Percentiles rank a stretch among this genome's conserved stretches.
Conservation (phyloP, 2,329 filamentous ascomycete species). For the Microascus cirrosus region DNA sequence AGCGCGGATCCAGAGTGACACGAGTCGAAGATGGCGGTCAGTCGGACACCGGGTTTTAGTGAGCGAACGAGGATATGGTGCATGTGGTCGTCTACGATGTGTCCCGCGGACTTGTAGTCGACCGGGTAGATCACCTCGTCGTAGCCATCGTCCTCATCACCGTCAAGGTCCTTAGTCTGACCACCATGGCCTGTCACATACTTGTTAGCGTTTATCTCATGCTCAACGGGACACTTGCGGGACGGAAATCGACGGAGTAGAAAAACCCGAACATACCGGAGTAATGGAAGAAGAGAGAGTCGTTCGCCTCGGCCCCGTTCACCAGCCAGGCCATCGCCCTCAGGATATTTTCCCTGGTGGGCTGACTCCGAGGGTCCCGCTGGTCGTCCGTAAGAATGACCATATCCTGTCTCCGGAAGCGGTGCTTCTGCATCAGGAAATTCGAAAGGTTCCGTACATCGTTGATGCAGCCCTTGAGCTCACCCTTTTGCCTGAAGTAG, state of each 20-base stretch:
- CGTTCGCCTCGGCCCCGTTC: conserved; percentile 43
- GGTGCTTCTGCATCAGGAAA: conserved; percentile 41
- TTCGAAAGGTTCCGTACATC: conserved; percentile 49
- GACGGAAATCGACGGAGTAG: background rate
- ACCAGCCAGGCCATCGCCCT: conserved; percentile 49
- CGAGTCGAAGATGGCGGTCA: conserved; percentile 42
- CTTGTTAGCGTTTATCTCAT: background rate
- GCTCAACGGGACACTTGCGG: background rate
- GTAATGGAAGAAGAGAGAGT: conserved; percentile 50
- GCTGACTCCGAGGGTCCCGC: conserved; percentile 44
- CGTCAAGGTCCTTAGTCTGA: conserved; percentile 42
- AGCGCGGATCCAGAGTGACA: conserved; percentile 47
- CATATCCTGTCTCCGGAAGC: conserved; percentile 47
- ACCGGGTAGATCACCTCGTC: conserved; percentile 48
- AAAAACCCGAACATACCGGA: conserved; percentile 21
- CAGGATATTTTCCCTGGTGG: conserved; percentile 42
- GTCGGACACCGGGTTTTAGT: conserved; percentile 56
- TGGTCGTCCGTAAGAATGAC: conserved; percentile 46
- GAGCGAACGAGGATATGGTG: conserved; percentile 52
- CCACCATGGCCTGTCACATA: conserved; percentile 34
- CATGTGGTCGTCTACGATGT: conserved; percentile 49
- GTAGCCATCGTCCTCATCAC: conserved; percentile 46
- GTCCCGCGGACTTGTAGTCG: conserved; percentile 39
- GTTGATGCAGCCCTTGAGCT: conserved; percentile 49
- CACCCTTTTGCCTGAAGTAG: conserved; percentile 44